Evolutionary conservation across 108 stramenopile species (phyloP).

Genomic region (Stephanodiscus minutulus): DNA sequence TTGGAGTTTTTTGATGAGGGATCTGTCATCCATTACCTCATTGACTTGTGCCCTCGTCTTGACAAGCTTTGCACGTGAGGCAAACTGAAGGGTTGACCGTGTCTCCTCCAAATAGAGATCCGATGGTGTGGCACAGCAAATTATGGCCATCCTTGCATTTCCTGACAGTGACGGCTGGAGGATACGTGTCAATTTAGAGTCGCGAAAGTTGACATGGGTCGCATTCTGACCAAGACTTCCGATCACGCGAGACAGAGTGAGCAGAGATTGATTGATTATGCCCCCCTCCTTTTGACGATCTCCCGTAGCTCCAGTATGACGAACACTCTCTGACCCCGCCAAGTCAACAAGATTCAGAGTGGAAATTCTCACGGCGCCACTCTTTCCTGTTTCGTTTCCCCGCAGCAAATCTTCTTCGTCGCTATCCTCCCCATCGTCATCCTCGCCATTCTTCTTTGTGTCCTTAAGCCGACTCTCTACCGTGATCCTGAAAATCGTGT

Average conservation of each 20-base stretch:
- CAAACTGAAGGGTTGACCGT: slow-evolving; percentile 93
- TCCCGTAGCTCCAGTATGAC: slow-evolving; percentile 93
- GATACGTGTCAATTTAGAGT: slow-evolving; percentile 96
- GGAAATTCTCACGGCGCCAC: slow-evolving; percentile 77
- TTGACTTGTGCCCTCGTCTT: slow-evolving; percentile 80
- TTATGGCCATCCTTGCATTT: slow-evolving; percentile 93
- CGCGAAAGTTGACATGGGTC: slow-evolving; percentile 84
- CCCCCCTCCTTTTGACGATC: slow-evolving; percentile 97
- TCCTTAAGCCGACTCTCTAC: slow-evolving; percentile 84
- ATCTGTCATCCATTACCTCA: slow-evolving; percentile 74
- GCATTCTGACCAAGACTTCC: slow-evolving; percentile 88
- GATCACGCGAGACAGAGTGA: slow-evolving; percentile 99
- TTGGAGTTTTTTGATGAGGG: slow-evolving; percentile 81
- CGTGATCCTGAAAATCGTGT: slow-evolving; percentile 94
- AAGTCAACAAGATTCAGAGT: slow-evolving; percentile 91
- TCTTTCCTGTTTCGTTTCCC: slow-evolving; percentile 32
- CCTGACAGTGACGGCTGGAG: slow-evolving; percentile 97
- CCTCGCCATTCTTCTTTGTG: slow-evolving; percentile 16
- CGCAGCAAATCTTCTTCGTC: slow-evolving; percentile 20
- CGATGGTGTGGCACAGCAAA: slow-evolving; percentile 94
- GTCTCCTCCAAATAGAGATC: slow-evolving; percentile 93
- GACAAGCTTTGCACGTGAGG: slow-evolving; percentile 88
- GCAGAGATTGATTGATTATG: slow-evolving; percentile 96
- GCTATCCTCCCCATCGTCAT: slow-evolving; percentile 32
- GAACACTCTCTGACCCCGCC: slow-evolving; percentile 92